Base-by-base conservation (phyloP, 257 asterid species). In the Ocimum tenuiflorum region DNA sequence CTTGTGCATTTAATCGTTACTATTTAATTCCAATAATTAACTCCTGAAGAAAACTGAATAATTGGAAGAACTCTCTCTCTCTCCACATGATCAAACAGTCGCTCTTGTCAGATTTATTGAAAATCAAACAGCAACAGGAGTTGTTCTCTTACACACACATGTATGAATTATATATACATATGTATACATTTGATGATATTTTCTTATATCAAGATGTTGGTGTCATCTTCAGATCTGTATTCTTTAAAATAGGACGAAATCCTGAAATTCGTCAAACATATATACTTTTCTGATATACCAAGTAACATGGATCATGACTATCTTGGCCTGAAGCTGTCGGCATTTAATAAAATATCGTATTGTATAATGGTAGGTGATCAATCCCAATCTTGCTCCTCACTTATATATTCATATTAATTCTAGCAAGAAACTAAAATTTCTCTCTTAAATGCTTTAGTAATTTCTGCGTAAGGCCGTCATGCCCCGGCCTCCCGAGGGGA, bases 251-350 rank as follows among this genome's bases (percentile, higher is more conserved):
- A 70, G 53, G 63, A 39, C 6, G 35, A 45, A 67, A 76, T 51
- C 63, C 71, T 14, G 81, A 71, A 71, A 67, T 39, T 71, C 60
- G 70, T 55, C 60, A 62, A 50, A 65, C 57, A 42, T 15, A 53
- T 6, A 60, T 17, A 48, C 54, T 15, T 58, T 45, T 14, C 7
- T 72, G 49, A 39, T 59, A 22, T 12, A 39, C 61, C 64, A 71
- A 22, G 74, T 69, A 71, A 74, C 69, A 79, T 71, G 78, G 78
- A 70, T 48, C 31, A 46, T 61, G 65, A 51, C 71, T 47, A 66
- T 69, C 78, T 82, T 80, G 91, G 83, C 88, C 27, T 63, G 79
- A 71, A 74, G 88, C 83, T 82, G 91, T 85, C 83, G 81, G 79
- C 63, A 68, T 63, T 11, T n/a, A 36, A 55, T 68, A 59, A 19